Conservation (phyloP, 805 yeast species). For the Clavispora carvajalis region DNA sequence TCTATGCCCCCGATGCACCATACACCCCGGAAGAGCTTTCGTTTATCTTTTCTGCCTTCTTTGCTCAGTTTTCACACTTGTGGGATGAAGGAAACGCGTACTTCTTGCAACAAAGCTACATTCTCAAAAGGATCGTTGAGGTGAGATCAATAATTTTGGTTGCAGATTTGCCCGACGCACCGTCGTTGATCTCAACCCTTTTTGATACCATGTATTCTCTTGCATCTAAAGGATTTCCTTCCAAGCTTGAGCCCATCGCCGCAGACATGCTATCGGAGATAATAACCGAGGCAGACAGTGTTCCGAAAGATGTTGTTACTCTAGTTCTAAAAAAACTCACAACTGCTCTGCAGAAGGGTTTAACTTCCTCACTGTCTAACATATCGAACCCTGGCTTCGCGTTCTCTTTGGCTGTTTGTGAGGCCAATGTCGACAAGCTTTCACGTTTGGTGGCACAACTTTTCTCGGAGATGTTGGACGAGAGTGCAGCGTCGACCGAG, state of each 20-base stretch:
- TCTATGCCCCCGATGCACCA: constrained; percentile 90
- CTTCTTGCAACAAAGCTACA: constrained; percentile 56
- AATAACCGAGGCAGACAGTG: constrained; percentile 60
- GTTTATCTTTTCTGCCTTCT: constrained; percentile 61
- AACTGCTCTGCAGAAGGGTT: constrained; percentile 19
- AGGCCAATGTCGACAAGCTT: constrained; percentile 64
- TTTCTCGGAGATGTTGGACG: constrained; percentile 70
- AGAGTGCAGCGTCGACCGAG: constrained; percentile 24
- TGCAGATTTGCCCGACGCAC: constrained; percentile 67
- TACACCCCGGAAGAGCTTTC: constrained; percentile 59
- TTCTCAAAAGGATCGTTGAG: constrained; percentile 66
- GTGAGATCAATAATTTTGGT: constrained; percentile 69
- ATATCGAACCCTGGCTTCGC: constrained; percentile 56
- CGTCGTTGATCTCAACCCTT: constrained; percentile 45
- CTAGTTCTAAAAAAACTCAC: constrained; percentile 55
- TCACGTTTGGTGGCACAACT: constrained; percentile 73
- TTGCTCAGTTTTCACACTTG: constrained; percentile 55
- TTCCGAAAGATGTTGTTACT: constrained; percentile 58
- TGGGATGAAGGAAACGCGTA: constrained; percentile 53
- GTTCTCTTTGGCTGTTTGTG: constrained; percentile 63
- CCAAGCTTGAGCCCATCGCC: constrained; percentile 54
- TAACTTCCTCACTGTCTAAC: constrained; percentile 23
- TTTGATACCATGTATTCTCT: constrained; percentile 62
- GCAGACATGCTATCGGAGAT: constrained; percentile 72
- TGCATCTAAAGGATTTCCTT: constrained; percentile 40